A percentile compares a stretch with the other conserved stretches of the same genome.
phyloP scores from a whole-genome alignment of 495 filamentous ascomycete genomes.

The Penicillium atrosanguineum region DNA sequence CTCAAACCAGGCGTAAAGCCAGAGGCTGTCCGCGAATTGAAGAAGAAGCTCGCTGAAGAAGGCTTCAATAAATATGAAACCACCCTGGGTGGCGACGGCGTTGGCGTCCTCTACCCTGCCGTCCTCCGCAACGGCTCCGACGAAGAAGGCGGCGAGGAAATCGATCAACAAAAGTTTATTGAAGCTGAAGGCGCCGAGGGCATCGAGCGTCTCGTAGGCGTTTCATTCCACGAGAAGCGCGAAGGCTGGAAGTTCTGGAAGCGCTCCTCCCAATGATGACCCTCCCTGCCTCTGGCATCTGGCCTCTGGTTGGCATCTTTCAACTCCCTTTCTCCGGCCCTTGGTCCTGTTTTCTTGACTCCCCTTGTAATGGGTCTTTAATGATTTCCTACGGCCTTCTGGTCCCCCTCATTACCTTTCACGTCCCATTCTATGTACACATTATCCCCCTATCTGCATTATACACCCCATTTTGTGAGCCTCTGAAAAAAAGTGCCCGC shows the following conservation, averaged over 20 bases:
- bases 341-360: neutral
- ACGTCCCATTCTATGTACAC: conserved; percentile 27
- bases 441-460: conserved; percentile 18
- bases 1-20: conserved; percentile 61
- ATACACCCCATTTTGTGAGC: conserved; percentile 16
- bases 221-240: conserved; percentile 64
- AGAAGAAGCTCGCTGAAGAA: conserved; percentile 66
- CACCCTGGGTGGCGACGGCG: conserved; percentile 84
- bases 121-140: conserved; percentile 72
- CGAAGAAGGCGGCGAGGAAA: conserved; percentile 80
- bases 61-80: conserved; percentile 82
- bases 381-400: neutral
- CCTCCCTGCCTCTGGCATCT: neutral
- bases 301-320: neutral
- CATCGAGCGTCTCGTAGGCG: conserved; percentile 64
- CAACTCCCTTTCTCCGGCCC: neutral
- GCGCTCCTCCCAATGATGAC: conserved; percentile 26
- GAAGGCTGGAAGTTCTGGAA: conserved; percentile 97
- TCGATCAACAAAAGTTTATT: conserved; percentile 89
- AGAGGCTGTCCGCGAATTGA: conserved; percentile 56
- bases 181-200: conserved; percentile 75
- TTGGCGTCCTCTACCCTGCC: conserved; percentile 90
- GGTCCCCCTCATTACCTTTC: conserved; percentile 3
- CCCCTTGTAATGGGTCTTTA: neutral
- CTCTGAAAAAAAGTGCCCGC: neutral